Percentiles rank a stretch among this genome's conserved stretches.
These are phyloP conservation scores for Chaetomidium leptoderma DNA, from an alignment of 495 filamentous ascomycete genomes.

Conservation along the genomic window DNA sequence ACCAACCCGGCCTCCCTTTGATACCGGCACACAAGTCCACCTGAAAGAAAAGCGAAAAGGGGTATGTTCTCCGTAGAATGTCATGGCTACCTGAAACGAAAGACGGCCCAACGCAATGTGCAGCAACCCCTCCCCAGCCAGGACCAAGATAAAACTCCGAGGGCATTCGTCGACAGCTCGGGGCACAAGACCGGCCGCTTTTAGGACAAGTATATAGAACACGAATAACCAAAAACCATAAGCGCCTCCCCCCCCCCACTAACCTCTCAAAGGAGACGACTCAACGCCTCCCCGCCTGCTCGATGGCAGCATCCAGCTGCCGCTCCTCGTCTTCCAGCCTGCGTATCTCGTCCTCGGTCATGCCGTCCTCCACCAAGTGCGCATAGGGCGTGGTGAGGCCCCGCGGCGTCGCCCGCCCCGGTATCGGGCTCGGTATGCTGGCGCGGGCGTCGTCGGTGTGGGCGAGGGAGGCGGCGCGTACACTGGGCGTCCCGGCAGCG, in stretches of 20 bases:
- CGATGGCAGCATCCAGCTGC: conserved; percentile 47
- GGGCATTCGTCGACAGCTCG: neutral
- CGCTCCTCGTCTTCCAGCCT: conserved; percentile 48
- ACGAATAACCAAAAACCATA: neutral
- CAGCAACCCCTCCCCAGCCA: neutral
- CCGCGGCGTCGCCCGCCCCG: conserved; percentile 26
- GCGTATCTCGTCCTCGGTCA: conserved; percentile 47
- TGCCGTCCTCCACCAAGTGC: conserved; percentile 48
- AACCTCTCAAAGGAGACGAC: neutral
- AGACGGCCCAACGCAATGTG: neutral
- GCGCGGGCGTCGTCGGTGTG: conserved; percentile 13
- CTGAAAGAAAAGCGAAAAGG: neutral
- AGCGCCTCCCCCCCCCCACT: conserved; percentile 1
- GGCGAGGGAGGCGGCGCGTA: conserved; percentile 13
- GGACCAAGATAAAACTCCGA: neutral
- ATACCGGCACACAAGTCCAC: no score
- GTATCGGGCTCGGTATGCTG: conserved; percentile 17
- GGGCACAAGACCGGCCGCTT: neutral
- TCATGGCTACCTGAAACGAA: conserved; percentile 5
- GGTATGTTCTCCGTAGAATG: neutral
- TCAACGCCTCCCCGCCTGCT: conserved; percentile 34
- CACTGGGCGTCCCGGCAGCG: conserved; percentile 16
- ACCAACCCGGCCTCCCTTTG: no score
- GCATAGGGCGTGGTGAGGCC: conserved; percentile 35
- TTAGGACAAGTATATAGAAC: neutral